Evolutionary conservation across 1,284 basidiomycete species (phyloP), one percentile per base, ranked within the genome.

Genomic region (Clitocybe nebularis): DNA sequence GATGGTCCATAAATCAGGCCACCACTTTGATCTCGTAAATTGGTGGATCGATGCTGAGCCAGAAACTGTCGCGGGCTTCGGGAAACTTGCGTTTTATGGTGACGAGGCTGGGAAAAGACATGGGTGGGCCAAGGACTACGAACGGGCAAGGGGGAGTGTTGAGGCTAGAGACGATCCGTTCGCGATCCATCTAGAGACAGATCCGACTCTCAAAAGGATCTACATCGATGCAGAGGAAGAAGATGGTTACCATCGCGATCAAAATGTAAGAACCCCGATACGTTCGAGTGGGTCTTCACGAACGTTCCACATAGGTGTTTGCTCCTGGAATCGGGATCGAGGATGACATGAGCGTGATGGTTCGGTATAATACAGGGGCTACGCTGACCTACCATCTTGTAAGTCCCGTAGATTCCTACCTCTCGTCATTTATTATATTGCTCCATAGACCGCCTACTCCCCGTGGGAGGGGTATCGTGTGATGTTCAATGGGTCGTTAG

Each of bases 31-130:
- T 48, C 63, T 72, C 28, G 68, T 77, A 37, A 77, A 77, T 51
- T 79, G 75, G 67, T 79, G 75, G 75, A 64, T 77, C 49, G 67
- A 74, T 41, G 67, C 72, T 21, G 61, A 67, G 39, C 75, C 75
- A 1, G 66, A 64, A 10, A 67, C 67, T n/a, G 75, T 75, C 8
- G 74, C 71, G 34, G 74, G 67, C 2, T 69, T 77, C 56, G 75
- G 74, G 23, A 61, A 60, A 22, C 61, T 75, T 4, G 67, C 65
- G 0, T 77, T 78, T 54, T 77, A 78, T 52, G 74, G 74, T 3
- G 61, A 63, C 2, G 62, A 69, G 46, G 68, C 68, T 37, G 75
- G 74, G 0, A 67, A 66, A 45, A 63, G 65, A 44, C 68, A 70
- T 39, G 73, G 75, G 5, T 76, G 72, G 72, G 74, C 69, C 5